Conservation (phyloP, 2,329 filamentous ascomycete species). For the Coniochaeta sp. region DNA sequence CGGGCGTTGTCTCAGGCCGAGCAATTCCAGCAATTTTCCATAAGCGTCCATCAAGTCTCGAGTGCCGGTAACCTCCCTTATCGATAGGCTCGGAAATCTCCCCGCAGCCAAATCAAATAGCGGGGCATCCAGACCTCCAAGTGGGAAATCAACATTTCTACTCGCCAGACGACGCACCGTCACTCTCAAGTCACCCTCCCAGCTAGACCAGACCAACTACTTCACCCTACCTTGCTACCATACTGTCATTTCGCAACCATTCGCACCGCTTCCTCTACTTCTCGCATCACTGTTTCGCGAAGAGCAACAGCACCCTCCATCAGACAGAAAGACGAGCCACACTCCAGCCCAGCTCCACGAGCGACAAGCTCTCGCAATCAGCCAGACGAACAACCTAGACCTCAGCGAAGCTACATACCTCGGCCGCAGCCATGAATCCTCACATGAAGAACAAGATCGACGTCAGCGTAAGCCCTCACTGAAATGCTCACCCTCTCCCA, state of each 20-base stretch:
- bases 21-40: too few species aligned
- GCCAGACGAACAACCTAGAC: background rate
- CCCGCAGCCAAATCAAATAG: background rate
- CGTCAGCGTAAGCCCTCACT: slow-evolving; percentile 64
- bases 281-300: background rate
- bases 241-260: too few species aligned
- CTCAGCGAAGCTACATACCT: background rate
- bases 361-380: background rate
- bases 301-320: background rate
- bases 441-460: slow-evolving; percentile 99
- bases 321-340: background rate
- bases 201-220: background rate
- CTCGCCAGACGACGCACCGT: background rate
- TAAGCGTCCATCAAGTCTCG: background rate
- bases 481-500: background rate
- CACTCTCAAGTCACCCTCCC: background rate
- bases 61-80: background rate
- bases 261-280: background rate
- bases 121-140: background rate
- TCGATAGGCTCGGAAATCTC: background rate
- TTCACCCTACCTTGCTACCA: too few species aligned
- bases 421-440: slow-evolving; percentile 64
- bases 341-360: background rate
- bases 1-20: background rate
- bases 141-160: background rate